Base-by-base conservation (phyloP, 176 grass and related monocot species). In the Alloteropsis semialata region DNA sequence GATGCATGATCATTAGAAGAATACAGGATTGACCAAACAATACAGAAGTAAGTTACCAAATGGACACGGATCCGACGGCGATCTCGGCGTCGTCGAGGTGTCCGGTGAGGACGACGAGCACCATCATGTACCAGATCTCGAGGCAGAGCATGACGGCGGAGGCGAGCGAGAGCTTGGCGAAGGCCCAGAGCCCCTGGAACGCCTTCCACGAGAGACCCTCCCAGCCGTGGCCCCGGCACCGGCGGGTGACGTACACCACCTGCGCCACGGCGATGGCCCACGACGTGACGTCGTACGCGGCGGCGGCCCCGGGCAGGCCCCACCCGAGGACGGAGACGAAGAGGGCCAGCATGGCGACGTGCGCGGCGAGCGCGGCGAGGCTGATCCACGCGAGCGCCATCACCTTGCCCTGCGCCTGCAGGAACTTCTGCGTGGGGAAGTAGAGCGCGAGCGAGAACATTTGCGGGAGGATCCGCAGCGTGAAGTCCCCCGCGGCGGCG, bases 101-200 rank as follows among this genome's bases (percentile, higher is more conserved):
- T 3, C 94, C 94, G 3, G 94, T 89, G 76, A 97, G 89, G 22
- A 97, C 87, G 56, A 92, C 92, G 28, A 97, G 88, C 12, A 92
- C 92, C 94, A 92, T 90, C 94, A 97, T 94, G 85, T 94, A 94
- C 92, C 89, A 94, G 16, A 94, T 85, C 87, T 94, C 92, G 22
- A 92, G 89, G 87, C 92, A 97, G 5, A 97, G 94, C 94, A 97
- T 97, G 11, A 97, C 87, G 3, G 91, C 94, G 0, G 91, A 93
- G 3, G 89, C 91, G 1, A 97, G 48, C 5, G 91, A 93, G 74
- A 97, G 69, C 78, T 69, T 89, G 2, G 89, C 83, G 78, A 97
- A 97, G 0, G 83, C 91, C 82, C 91, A 92, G 12, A 97, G 76
- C 13, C 90, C 94, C 16, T 37, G 70, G 79, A 94, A 86, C 0